phyloP scores from a whole-genome alignment of 139 green algal species.

The Desmodesmus armatus region DNA sequence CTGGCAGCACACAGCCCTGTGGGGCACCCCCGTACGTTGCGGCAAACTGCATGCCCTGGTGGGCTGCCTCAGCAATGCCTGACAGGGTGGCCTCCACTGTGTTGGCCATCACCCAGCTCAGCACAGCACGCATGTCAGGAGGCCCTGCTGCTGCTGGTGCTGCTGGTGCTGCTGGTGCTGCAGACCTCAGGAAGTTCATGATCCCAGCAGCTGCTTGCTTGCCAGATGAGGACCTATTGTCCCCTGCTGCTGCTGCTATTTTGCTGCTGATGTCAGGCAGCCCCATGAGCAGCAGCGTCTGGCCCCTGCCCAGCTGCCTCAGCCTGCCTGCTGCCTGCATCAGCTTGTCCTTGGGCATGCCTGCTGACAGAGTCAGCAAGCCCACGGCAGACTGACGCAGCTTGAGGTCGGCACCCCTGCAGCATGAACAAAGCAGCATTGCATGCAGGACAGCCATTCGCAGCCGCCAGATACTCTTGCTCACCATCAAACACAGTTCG shows the following conservation, averaged over 20 bases:
- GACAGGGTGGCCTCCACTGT: conserved; percentile 49
- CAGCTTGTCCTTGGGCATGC: conserved; percentile 72
- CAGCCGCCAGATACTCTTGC: no score
- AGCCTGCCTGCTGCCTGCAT: conserved; percentile 68
- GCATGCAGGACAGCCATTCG: background rate
- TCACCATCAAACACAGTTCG: no score
- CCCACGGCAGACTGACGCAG: conserved; percentile 59
- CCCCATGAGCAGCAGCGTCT: conserved; percentile 48
- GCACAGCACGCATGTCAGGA: conserved; percentile 45
- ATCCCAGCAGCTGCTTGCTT: background rate
- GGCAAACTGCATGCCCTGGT: conserved; percentile 61
- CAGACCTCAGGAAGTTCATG: background rate
- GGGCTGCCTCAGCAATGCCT: conserved; percentile 50
- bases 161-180: background rate
- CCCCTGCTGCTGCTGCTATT: conserved; percentile 26
- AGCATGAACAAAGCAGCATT: background rate
- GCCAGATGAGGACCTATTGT: background rate
- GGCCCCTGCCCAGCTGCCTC: conserved; percentile 56
- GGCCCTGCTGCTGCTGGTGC: no score
- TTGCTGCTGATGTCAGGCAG: conserved; percentile 50
- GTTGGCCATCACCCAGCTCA: conserved; percentile 66
- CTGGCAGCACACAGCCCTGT: conserved; percentile 47
- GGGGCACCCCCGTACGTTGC: conserved; percentile 31
- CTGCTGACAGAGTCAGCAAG: conserved; percentile 69
- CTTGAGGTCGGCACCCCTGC: conserved; percentile 58